Evolutionary conservation across 1,284 basidiomycete genomes (phyloP).

Genomic region (Neonothopanus nambi): DNA sequence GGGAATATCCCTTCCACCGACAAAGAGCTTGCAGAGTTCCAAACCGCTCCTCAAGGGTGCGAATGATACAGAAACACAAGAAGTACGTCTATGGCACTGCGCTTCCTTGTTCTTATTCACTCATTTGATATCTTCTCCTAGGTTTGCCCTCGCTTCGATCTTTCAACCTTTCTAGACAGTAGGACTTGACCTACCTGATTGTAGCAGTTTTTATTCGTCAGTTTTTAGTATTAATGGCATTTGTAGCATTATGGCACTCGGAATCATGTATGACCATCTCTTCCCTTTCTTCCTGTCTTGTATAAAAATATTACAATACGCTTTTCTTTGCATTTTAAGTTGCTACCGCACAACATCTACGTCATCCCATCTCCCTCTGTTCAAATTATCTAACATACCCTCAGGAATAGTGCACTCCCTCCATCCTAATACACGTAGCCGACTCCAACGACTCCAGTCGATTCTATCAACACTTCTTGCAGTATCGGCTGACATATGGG

Average conservation of each 20-base stretch:
- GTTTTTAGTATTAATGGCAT: neutral
- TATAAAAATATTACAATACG: slow-evolving; percentile 7
- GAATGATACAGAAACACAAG: neutral
- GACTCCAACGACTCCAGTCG: slow-evolving; percentile 54
- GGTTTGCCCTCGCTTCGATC: slow-evolving; percentile 12
- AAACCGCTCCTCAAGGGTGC: slow-evolving; percentile 14
- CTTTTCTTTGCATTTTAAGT: neutral
- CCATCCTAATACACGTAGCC: slow-evolving; percentile 53
- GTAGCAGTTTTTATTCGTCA: neutral
- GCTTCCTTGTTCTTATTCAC: slow-evolving; percentile 1
- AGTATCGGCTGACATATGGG: slow-evolving; percentile 21
- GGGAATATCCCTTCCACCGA: slow-evolving; percentile 41
- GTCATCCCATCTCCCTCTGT: slow-evolving; percentile 63
- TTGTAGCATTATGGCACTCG: neutral
- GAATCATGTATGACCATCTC: neutral
- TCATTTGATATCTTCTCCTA: neutral
- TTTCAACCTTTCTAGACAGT: slow-evolving; percentile 10
- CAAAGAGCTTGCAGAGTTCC: slow-evolving; percentile 23
- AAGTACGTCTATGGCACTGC: neutral
- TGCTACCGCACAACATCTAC: slow-evolving; percentile 43
- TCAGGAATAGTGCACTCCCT: slow-evolving; percentile 48
- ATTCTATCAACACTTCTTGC: slow-evolving; percentile 47
- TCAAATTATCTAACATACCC: slow-evolving; percentile 45
- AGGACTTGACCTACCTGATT: neutral
- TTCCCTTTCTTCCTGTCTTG: neutral